Conservation (phyloP, 2,329 filamentous ascomycete genomes). For the Diaporthe citri region DNA sequence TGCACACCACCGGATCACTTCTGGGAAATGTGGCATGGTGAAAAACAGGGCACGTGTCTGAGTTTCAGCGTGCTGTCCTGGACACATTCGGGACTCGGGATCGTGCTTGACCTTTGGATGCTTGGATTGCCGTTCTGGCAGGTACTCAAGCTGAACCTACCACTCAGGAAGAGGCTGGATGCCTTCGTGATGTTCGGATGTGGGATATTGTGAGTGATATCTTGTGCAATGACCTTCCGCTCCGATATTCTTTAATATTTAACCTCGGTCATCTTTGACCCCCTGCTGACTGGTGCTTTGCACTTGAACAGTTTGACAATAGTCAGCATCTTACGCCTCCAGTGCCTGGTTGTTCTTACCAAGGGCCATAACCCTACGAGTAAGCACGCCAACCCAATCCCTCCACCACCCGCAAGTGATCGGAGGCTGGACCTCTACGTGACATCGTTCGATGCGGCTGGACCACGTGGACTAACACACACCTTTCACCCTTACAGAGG, state of each 20-base stretch:
- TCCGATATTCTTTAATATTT: neutral
- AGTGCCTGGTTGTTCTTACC: conserved; percentile 46
- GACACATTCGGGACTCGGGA: neutral
- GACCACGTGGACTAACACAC: neutral
- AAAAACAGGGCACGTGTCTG: conserved; percentile 17
- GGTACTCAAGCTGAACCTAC: conserved; percentile 9
- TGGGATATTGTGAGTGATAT: conserved; percentile 27
- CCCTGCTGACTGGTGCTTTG: neutral
- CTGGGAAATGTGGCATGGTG: conserved; percentile 40
- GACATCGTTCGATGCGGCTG: neutral
- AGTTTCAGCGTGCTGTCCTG: neutral
- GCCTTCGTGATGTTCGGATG: conserved; percentile 23
- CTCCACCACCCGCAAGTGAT: neutral
- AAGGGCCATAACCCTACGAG: conserved; percentile 47
- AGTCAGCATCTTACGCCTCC: conserved; percentile 49
- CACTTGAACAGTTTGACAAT: conserved; percentile 47
- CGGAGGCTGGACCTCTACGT: neutral
- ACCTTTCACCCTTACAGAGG: neutral
- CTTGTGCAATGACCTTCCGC: neutral
- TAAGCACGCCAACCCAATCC: neutral
- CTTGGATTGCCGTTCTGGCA: conserved; percentile 31
- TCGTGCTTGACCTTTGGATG: conserved; percentile 33
- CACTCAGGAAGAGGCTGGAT: conserved; percentile 7
- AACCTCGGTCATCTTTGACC: rapidly evolving
- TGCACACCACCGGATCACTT: conserved; percentile 39